These are phyloP conservation scores for Calonectria hongkongensis DNA, from an alignment of 2,329 filamentous ascomycete species.

Conservation along the genomic window DNA sequence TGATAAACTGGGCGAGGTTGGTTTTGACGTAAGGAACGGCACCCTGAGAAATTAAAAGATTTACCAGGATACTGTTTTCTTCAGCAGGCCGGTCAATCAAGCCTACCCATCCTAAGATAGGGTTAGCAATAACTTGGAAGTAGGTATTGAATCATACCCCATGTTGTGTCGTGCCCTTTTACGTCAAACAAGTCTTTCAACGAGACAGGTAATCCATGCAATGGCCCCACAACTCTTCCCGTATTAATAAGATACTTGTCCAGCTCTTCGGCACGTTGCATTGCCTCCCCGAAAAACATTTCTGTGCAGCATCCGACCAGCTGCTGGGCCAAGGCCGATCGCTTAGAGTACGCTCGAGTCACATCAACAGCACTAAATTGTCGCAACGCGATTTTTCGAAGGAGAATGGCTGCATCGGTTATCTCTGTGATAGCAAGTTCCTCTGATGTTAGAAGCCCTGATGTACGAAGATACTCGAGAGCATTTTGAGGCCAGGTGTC, in stretches of 20 bases:
- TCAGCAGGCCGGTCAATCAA: constrained; percentile 26
- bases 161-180: neutral
- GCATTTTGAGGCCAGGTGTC: neutral
- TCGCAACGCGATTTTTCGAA: neutral
- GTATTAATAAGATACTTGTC: constrained; percentile 19
- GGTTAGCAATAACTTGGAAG: neutral
- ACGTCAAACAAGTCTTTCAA: constrained; percentile 37
- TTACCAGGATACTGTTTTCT: constrained; percentile 25
- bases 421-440: neutral
- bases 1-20: neutral
- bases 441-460: neutral
- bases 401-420: neutral
- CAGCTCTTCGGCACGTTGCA: constrained; percentile 14
- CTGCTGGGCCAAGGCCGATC: constrained; percentile 28
- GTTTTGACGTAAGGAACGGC: neutral
- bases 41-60: constrained; percentile 20
- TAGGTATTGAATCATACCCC: constrained; percentile 15
- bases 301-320: constrained; percentile 45
- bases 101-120: constrained; percentile 18
- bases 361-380: constrained; percentile 42
- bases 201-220: constrained; percentile 38
- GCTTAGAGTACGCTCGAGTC: constrained; percentile 25
- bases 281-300: constrained; percentile 22
- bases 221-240: constrained; percentile 23
- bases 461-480: neutral